Percentiles rank a stretch among this genome's conserved stretches.
These are phyloP conservation scores for Casuarina cunninghamiana DNA, from an alignment of 306 rosid genomes.

Conservation along the genomic window DNA sequence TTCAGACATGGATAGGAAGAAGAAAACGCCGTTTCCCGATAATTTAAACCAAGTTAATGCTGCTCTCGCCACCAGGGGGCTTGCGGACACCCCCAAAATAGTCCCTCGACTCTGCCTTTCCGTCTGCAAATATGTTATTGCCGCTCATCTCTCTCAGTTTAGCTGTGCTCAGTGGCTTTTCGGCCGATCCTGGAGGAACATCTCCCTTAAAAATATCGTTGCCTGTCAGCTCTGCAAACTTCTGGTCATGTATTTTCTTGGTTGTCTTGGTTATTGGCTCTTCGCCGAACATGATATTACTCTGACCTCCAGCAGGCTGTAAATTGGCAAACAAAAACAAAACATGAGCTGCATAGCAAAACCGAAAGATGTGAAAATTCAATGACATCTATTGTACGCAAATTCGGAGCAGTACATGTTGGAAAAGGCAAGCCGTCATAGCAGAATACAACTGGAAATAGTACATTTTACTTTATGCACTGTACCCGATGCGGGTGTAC, in stretches of 20 bases:
- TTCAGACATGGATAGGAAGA: conserved; percentile 2
- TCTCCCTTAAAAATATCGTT: conserved; percentile 81
- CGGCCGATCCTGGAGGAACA: conserved; percentile 69
- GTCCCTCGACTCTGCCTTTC: conserved; percentile 68
- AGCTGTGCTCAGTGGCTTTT: conserved; percentile 79
- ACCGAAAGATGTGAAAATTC: neutral
- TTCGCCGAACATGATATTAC: conserved; percentile 79
- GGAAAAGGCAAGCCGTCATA: neutral
- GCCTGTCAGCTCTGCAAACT: conserved; percentile 85
- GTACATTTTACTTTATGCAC: neutral
- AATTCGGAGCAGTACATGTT: too few relatives aligned
- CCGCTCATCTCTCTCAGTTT: conserved; percentile 93
- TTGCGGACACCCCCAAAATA: conserved; percentile 73
- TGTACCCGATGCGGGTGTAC: neutral
- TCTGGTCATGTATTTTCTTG: conserved; percentile 83
- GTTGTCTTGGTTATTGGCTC: conserved; percentile 65
- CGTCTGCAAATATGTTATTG: conserved; percentile 87
- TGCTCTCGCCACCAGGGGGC: conserved; percentile 97
- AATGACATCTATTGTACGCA: neutral
- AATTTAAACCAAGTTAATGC: conserved; percentile 73
- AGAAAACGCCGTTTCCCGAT: neutral
- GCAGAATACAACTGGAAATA: neutral
- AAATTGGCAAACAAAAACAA: neutral
- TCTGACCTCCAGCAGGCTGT: conserved; percentile 98
- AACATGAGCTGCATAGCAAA: neutral